A percentile compares a stretch with the other conserved stretches of the same genome.
Evolutionary conservation across 129 eudicot species (phyloP).

Genomic region (Tagetes erecta): DNA sequence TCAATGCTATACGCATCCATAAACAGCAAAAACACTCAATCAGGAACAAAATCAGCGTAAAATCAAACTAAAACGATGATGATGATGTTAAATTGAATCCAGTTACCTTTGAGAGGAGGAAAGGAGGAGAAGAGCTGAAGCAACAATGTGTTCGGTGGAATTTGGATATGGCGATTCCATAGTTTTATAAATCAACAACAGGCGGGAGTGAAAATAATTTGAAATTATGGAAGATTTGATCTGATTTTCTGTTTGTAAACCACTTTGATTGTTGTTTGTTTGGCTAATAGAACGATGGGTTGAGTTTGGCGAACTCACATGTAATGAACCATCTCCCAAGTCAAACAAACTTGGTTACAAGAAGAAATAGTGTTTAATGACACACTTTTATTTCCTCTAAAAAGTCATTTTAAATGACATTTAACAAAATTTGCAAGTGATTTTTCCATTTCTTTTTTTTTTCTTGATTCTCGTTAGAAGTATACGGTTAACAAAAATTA

Average conservation of each 20-base stretch:
- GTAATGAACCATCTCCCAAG: no score
- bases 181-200: slow-evolving; percentile 14
- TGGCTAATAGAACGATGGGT: not conserved
- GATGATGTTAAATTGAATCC: not conserved
- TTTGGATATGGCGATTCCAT: slow-evolving; percentile 52
- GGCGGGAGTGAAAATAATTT: slow-evolving; percentile 40
- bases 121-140: slow-evolving; percentile 77
- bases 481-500: no score
- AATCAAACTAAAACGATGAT: not conserved
- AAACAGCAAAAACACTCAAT: slow-evolving; percentile 12
- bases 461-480: no score
- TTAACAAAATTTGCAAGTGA: no score
- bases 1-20: slow-evolving; percentile 27
- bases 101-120: slow-evolving; percentile 43
- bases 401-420: not conserved
- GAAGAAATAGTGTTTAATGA: not conserved
- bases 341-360: slow-evolving; percentile 3
- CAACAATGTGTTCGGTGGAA: slow-evolving; percentile 48
- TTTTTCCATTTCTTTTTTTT: no score
- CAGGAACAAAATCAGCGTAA: not conserved
- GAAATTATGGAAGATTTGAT: slow-evolving; percentile 35
- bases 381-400: not conserved
- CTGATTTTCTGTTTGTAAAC: slow-evolving; percentile 4
- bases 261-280: slow-evolving; percentile 14
- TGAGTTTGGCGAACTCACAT: not conserved